Percentiles rank a stretch among this genome's conserved stretches.
Conservation (phyloP, 2,329 filamentous ascomycete species). For the Hysterium pulicare region DNA sequence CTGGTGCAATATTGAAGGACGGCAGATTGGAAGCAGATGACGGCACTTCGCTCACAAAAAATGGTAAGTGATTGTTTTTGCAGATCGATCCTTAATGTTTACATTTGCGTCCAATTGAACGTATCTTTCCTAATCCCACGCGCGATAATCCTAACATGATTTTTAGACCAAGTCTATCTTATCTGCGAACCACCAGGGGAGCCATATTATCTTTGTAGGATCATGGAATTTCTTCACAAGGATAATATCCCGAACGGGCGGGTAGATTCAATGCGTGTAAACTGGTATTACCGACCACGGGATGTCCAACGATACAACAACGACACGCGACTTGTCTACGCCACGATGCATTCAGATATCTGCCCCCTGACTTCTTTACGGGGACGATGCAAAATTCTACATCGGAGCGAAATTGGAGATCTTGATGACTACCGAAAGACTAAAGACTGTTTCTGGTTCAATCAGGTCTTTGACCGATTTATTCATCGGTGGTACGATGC, state of each 20-base stretch:
- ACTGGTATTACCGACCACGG: conserved; percentile 97
- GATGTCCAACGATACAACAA: conserved; percentile 90
- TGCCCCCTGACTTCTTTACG: conserved; percentile 88
- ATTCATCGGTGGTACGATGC: conserved; percentile 98
- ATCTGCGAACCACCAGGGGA: conserved; percentile 97
- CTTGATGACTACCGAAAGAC: conserved; percentile 80
- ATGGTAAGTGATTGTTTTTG: conserved; percentile 63
- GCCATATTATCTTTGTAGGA: conserved; percentile 93
- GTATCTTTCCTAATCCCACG: conserved; percentile 14
- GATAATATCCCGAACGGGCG: conserved; percentile 65
- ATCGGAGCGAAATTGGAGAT: conserved; percentile 80
- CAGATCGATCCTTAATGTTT: no score
- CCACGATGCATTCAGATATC: conserved; percentile 97
- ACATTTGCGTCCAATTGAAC: no score
- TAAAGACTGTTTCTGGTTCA: conserved; percentile 91
- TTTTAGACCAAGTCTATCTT: conserved; percentile 80
- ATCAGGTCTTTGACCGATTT: conserved; percentile 96
- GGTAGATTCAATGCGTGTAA: conserved; percentile 85
- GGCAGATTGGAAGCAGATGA: conserved; percentile 85
- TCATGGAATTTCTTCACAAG: conserved; percentile 94
- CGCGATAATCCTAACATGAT: no score
- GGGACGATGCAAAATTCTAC: conserved; percentile 87
- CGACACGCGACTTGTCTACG: conserved; percentile 88
- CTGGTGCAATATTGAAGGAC: conserved; percentile 65
- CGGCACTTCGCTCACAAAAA: conserved; percentile 75